These are phyloP conservation scores for Piper longum DNA, from an alignment of 164 flowering plant genomes.

Conservation along the genomic window DNA sequence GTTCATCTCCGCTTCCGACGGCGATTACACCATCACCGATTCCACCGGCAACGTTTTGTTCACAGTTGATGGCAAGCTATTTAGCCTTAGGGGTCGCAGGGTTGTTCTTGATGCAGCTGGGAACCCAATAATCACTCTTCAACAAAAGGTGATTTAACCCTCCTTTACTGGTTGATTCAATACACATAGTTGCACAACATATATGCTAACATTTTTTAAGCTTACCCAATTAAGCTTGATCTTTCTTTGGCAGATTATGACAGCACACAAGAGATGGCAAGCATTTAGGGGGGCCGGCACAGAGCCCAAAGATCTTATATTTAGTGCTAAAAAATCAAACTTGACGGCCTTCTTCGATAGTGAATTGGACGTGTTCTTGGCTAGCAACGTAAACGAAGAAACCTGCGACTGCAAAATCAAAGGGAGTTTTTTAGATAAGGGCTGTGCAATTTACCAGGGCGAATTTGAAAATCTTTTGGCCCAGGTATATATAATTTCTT, in stretches of 20 bases:
- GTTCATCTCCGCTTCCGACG: conserved; percentile 27
- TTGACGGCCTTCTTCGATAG: conserved; percentile 18
- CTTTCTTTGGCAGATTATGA: conserved; percentile 9
- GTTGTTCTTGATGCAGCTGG: conserved; percentile 36
- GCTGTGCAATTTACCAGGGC: conserved; percentile 17
- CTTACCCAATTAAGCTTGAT: too few relatives aligned
- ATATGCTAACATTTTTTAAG: too few relatives aligned
- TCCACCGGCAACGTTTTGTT: conserved; percentile 33
- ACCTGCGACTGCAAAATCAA: conserved; percentile 22
- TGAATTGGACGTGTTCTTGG: conserved; percentile 13
- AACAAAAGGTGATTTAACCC: conserved; percentile 21
- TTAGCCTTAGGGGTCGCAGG: conserved; percentile 28
- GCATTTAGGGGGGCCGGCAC: conserved; percentile 19
- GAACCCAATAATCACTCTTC: conserved; percentile 31
- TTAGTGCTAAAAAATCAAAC: conserved; percentile 21
- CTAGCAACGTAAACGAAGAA: conserved; percentile 14
- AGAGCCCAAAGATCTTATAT: conserved; percentile 19
- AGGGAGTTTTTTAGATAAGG: conserved; percentile 25
- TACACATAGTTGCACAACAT: too few relatives aligned
- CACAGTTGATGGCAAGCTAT: conserved; percentile 25
- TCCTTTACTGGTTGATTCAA: neutral
- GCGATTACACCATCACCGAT: conserved; percentile 37
- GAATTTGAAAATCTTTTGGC: conserved; percentile 14
- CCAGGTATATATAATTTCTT: conserved; percentile 10
- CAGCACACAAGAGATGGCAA: conserved; percentile 24